Conservation (phyloP, 208 protist genomes). For the Leishmania braziliensis region DNA sequence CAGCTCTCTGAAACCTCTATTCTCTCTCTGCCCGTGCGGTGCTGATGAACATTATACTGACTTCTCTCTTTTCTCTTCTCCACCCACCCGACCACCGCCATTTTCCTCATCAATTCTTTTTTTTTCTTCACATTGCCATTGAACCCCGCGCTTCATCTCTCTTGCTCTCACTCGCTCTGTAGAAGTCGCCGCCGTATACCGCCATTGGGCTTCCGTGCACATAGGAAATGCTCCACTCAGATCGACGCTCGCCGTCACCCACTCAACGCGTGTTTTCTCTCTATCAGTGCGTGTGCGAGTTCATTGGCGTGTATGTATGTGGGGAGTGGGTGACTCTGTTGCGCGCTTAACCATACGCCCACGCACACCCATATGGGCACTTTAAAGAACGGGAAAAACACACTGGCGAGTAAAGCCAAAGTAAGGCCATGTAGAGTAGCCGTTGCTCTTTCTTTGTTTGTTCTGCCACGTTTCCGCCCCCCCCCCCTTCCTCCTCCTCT, state of each 20-base stretch:
- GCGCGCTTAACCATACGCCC: not conserved
- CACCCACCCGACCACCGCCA: not conserved
- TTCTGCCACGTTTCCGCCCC: constrained; percentile 8
- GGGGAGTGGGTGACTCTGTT: constrained; percentile 6
- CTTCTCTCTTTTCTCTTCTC: not conserved
- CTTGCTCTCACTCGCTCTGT: constrained; percentile 1
- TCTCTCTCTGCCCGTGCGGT: not conserved
- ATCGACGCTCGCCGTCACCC: not conserved
- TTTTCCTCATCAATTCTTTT: not conserved
- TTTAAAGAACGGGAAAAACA: not conserved
- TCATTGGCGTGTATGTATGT: constrained; percentile 8
- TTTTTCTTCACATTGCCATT: constrained; percentile 6
- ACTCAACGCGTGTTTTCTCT: not conserved
- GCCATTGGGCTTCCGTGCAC: not conserved
- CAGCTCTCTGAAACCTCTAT: not conserved
- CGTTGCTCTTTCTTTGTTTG: not conserved
- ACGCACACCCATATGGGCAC: not conserved
- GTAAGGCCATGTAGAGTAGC: not conserved
- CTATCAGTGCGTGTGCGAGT: not conserved
- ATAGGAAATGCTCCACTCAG: not conserved
- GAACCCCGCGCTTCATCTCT: not conserved
- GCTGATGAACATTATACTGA: not conserved
- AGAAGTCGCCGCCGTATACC: not conserved
- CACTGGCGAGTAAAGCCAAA: not conserved
- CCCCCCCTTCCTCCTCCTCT: not conserved